Conservation (phyloP, 140 eudicot species). For the Senecio squalidus region DNA sequence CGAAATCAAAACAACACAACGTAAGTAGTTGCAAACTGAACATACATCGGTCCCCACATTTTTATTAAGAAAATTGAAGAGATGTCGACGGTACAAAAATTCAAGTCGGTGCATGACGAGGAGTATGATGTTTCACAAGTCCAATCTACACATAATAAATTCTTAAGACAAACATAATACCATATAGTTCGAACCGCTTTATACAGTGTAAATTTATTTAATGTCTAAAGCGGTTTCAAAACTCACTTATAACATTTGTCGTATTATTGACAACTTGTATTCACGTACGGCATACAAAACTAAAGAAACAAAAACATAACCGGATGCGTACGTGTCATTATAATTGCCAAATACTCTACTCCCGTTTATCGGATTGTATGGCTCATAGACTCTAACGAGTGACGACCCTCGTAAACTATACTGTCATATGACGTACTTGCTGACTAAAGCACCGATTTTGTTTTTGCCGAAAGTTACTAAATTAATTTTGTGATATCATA, state of each 20-base stretch:
- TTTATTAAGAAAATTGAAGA: background rate
- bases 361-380: background rate
- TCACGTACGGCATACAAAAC: background rate
- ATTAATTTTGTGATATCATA: no score
- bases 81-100: slow-evolving; percentile 1
- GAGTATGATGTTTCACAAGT: slow-evolving; percentile 16
- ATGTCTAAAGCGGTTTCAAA: no score
- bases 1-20: no score
- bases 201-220: no score
- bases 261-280: background rate
- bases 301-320: background rate
- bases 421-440: background rate
- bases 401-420: background rate
- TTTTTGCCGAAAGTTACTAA: no score
- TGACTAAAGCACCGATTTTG: background rate
- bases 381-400: background rate
- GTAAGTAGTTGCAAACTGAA: no score
- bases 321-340: background rate
- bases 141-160: background rate
- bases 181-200: no score
- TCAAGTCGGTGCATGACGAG: slow-evolving; percentile 7
- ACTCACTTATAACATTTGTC: background rate
- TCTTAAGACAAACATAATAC: no score
- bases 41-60: background rate
- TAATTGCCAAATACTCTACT: background rate